Percentiles rank a stretch among this genome's conserved stretches.
Evolutionary conservation across 2,329 filamentous ascomycete species (phyloP).

Genomic region (Aspergillus sp.): DNA sequence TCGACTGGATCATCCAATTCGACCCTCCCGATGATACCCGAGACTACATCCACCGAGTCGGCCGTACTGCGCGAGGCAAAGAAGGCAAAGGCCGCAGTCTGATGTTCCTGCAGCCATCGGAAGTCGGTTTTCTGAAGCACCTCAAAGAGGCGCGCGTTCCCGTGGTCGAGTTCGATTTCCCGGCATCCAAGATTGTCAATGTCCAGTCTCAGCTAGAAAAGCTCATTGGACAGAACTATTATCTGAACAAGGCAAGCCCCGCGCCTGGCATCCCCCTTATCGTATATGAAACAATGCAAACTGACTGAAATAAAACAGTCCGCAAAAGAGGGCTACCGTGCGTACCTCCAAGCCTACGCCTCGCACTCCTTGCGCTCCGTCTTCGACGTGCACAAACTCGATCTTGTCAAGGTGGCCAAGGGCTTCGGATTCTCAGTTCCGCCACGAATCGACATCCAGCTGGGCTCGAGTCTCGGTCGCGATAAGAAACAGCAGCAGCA

Average conservation of each 20-base stretch:
- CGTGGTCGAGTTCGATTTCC: constrained; percentile 93
- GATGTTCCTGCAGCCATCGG: constrained; percentile 86
- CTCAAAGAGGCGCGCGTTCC: constrained; percentile 87
- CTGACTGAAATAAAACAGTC: constrained; percentile 34
- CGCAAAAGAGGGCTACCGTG: constrained; percentile 67
- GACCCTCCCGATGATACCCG: constrained; percentile 86
- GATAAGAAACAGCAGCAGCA: constrained; percentile 57
- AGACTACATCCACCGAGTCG: constrained; percentile 93
- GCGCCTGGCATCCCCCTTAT: constrained; percentile 1
- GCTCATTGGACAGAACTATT: constrained; percentile 91
- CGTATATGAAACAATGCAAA: neutral
- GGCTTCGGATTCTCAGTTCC: constrained; percentile 72
- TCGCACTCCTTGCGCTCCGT: constrained; percentile 75
- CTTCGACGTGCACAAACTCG: constrained; percentile 74
- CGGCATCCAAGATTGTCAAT: constrained; percentile 81
- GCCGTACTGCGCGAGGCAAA: constrained; percentile 80
- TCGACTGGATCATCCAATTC: constrained; percentile 95
- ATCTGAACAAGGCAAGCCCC: constrained; percentile 68
- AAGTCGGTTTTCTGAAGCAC: constrained; percentile 86
- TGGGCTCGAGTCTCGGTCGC: constrained; percentile 67
- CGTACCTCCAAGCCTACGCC: constrained; percentile 91
- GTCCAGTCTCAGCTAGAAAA: constrained; percentile 88
- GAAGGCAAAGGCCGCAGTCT: constrained; percentile 78
- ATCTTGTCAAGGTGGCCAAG: constrained; percentile 76
- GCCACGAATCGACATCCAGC: constrained; percentile 67